Percentiles rank a stretch among this genome's conserved stretches.
Evolutionary conservation across 2,329 filamentous ascomycete genomes (phyloP).

Genomic region (Penicillium psychrosexuale): DNA sequence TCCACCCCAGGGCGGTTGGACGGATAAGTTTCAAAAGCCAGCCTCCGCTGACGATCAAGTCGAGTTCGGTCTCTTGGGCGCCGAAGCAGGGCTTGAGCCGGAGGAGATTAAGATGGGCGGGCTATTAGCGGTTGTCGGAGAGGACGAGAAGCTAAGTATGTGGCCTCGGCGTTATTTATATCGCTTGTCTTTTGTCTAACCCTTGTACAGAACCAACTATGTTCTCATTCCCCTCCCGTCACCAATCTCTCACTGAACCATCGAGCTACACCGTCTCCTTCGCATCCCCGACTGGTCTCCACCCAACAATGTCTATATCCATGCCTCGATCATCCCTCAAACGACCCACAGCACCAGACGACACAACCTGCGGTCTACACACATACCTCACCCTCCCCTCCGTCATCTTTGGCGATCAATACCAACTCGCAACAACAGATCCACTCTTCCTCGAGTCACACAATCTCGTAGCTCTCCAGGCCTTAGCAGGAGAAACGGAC

Average conservation of each 20-base stretch:
- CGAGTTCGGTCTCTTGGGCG: slow-evolving; percentile 76
- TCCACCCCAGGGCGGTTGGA: slow-evolving; percentile 44
- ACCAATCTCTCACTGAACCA: slow-evolving; percentile 56
- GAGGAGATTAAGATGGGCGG: slow-evolving; percentile 78
- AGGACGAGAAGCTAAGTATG: slow-evolving; percentile 64
- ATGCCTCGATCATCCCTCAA: slow-evolving; percentile 54
- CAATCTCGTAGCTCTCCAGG: slow-evolving; percentile 66
- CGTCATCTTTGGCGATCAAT: slow-evolving; percentile 78
- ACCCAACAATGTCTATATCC: slow-evolving; percentile 71
- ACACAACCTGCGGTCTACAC: slow-evolving; percentile 67
- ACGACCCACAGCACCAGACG: slow-evolving; percentile 46
- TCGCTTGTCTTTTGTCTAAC: not conserved
- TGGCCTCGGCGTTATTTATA: not conserved
- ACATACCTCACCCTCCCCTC: slow-evolving; percentile 80
- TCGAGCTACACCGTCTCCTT: slow-evolving; percentile 63
- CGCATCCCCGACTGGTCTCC: slow-evolving; percentile 70
- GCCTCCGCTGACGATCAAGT: slow-evolving; percentile 51
- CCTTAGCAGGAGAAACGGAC: slow-evolving; percentile 73
- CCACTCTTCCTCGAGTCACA: slow-evolving; percentile 75
- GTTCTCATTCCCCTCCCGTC: slow-evolving; percentile 80
- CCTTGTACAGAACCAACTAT: slow-evolving; percentile 60
- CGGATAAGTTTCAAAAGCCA: slow-evolving; percentile 41
- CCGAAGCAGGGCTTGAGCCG: slow-evolving; percentile 56
- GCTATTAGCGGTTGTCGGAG: slow-evolving; percentile 72
- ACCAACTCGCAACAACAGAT: slow-evolving; percentile 63